A percentile compares a stretch with the other conserved stretches of the same genome.
Conservation (phyloP, 2,329 filamentous ascomycete genomes). For the Colletotrichum cordylinicola region DNA sequence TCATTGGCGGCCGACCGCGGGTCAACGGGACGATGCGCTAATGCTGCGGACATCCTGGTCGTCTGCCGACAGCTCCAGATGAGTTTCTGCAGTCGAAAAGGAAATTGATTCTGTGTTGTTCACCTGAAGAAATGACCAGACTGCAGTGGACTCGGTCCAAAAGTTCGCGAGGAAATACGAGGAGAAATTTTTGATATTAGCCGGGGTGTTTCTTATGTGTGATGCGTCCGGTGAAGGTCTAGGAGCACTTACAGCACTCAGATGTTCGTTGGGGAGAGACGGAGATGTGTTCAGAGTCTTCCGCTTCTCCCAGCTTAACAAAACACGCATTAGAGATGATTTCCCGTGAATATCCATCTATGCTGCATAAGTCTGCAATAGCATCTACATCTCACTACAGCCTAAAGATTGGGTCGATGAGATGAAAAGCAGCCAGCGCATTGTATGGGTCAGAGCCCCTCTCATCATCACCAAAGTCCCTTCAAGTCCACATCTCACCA, state of each 20-base stretch:
- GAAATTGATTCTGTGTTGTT: neutral
- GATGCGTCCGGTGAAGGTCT: neutral
- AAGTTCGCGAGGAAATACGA: neutral
- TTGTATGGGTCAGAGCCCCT: neutral
- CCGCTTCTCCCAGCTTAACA: neutral
- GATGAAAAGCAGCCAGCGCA: neutral
- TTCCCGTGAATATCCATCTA: neutral
- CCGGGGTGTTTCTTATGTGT: neutral
- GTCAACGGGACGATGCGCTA: constrained; percentile 4
- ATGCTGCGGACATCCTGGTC: neutral
- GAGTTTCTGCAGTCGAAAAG: neutral
- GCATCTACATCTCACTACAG: neutral
- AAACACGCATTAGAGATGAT: neutral
- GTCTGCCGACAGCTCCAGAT: neutral
- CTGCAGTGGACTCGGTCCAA: neutral
- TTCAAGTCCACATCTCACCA: neutral
- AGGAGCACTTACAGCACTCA: neutral
- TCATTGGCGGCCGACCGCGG: neutral
- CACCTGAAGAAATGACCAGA: neutral
- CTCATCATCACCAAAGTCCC: neutral
- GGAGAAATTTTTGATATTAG: neutral
- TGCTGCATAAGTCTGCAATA: neutral
- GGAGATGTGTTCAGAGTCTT: neutral
- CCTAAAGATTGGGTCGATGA: neutral
- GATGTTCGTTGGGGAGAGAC: neutral